Evolutionary conservation across 2,329 filamentous ascomycete species (phyloP), one percentile per base, ranked within the genome.

Genomic region (Gliomastix tumulicola): DNA sequence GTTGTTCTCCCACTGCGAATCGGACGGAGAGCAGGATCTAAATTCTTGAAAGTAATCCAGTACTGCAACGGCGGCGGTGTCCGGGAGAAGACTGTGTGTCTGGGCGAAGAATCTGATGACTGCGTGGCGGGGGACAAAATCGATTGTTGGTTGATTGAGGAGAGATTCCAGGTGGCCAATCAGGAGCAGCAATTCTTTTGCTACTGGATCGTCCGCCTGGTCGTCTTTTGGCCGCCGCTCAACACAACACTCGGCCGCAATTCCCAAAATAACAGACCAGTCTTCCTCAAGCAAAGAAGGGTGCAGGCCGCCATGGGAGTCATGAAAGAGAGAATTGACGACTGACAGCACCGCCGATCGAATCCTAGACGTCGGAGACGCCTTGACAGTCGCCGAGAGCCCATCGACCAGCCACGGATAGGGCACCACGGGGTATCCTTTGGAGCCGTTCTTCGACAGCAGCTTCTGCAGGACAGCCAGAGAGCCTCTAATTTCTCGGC

Each of bases 21-120:
- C 81, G 0, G 83, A 84, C 3, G 84, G 84, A 31, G 81, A 82
- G 47, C 84, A 84, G 48, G 77, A 80, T 32, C 81, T 69, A 44
- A 83, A 82, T 36, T 84, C 76, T 38, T 73, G 71, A 44, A 82
- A 84, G 51, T 85, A 78, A 31, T 77, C 71, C 30, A 88, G 69
- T 18, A 87, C 71, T 10, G 82, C 63, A 32, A 71, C 71, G 3
- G 74, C 79, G 8, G 77, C 74, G 5, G 74, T 71, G 49, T 88
- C 79, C 6, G 79, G 78, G 8, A 88, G 66, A 23, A 76, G 68
- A 13, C 65, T 60, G 37, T 81, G 74, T 13, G 85, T 69, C 18
- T 69, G 65, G 21, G 76, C 67, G 42, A 88, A 79, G 47, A 88
- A 82, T 16, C 69, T 62, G 55, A 88, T 74, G 35, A 84, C 77